Conservation (phyloP, 306 rosid genomes). For the Arachis stenosperma region DNA sequence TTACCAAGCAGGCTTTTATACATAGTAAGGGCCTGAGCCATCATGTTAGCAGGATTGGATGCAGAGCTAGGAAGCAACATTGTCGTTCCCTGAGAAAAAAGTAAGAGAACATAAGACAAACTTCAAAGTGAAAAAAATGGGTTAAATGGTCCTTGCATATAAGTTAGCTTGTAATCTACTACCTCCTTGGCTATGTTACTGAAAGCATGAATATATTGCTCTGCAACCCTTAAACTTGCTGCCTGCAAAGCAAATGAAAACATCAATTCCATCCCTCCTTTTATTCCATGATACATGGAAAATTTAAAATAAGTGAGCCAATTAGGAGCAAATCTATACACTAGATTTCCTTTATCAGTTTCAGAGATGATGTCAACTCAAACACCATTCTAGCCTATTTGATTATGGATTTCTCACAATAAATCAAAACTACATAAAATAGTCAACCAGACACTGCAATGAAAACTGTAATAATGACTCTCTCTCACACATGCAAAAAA, state of each 20-base stretch:
- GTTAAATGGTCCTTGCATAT: slow-evolving; percentile 14
- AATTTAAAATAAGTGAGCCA: not conserved
- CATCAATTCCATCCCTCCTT: slow-evolving; percentile 30
- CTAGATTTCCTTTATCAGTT: not conserved
- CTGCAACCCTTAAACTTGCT: slow-evolving; percentile 89
- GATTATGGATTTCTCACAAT: slow-evolving; percentile 24
- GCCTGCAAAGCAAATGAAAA: slow-evolving; percentile 68
- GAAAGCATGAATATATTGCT: slow-evolving; percentile 88
- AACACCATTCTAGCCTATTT: slow-evolving; percentile 15
- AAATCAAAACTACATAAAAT: slow-evolving; percentile 9
- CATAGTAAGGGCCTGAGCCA: slow-evolving; percentile 92
- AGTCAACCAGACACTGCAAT: slow-evolving; percentile 20
- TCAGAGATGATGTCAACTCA: slow-evolving; percentile 7
- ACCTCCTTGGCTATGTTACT: slow-evolving; percentile 94
- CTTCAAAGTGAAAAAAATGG: slow-evolving; percentile 1
- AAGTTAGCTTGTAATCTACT: slow-evolving; percentile 30
- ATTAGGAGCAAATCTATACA: slow-evolving; percentile 19
- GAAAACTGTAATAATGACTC: slow-evolving; percentile 7
- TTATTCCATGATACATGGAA: not conserved
- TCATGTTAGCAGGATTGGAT: slow-evolving; percentile 86
- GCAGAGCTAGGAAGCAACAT: slow-evolving; percentile 92
- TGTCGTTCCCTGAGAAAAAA: slow-evolving; percentile 77
- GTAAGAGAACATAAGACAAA: slow-evolving; percentile 3
- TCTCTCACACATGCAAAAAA: not conserved
- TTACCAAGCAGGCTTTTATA: slow-evolving; percentile 79